phyloP scores from a whole-genome alignment of 2,329 filamentous ascomycete species.

The Phialophora tarda region DNA sequence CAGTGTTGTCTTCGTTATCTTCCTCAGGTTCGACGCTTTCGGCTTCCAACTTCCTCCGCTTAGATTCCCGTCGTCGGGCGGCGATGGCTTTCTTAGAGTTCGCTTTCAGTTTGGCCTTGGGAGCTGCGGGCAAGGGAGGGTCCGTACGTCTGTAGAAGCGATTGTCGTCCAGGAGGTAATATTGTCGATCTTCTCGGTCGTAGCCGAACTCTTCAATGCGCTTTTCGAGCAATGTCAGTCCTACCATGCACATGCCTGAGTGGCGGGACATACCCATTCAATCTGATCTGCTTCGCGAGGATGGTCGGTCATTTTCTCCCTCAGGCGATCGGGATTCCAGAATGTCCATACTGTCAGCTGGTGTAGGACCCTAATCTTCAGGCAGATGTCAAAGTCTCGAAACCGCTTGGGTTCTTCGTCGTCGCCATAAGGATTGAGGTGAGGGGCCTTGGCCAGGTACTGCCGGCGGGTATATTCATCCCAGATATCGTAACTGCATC shows the following conservation, averaged over 20 bases:
- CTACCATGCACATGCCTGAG: slow-evolving; percentile 1
- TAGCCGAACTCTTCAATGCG: slow-evolving; percentile 67
- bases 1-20: slow-evolving; percentile 53
- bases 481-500: slow-evolving; percentile 76
- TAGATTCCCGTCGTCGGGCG: slow-evolving; percentile 68
- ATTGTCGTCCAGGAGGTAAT: slow-evolving; percentile 93
- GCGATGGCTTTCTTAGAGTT: slow-evolving; percentile 70
- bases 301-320: slow-evolving; percentile 78
- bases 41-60: slow-evolving; percentile 62
- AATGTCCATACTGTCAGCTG: slow-evolving; percentile 90
- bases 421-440: slow-evolving; percentile 82
- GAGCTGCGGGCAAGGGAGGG: slow-evolving; percentile 62
- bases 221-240: slow-evolving; percentile 42
- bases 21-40: slow-evolving; percentile 49
- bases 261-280: slow-evolving; percentile 69
- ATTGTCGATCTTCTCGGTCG: slow-evolving; percentile 83
- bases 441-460: slow-evolving; percentile 79
- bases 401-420: slow-evolving; percentile 77
- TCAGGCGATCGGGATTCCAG: slow-evolving; percentile 82
- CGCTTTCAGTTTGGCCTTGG: slow-evolving; percentile 65
- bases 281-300: slow-evolving; percentile 80
- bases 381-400: slow-evolving; percentile 78
- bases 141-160: slow-evolving; percentile 89
- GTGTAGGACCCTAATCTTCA: slow-evolving; percentile 79
- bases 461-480: slow-evolving; percentile 92